Percentiles rank a stretch among this genome's conserved stretches.
phyloP scores from a whole-genome alignment of 176 grass and related monocot genomes.

The Coix lacrymajobi region DNA sequence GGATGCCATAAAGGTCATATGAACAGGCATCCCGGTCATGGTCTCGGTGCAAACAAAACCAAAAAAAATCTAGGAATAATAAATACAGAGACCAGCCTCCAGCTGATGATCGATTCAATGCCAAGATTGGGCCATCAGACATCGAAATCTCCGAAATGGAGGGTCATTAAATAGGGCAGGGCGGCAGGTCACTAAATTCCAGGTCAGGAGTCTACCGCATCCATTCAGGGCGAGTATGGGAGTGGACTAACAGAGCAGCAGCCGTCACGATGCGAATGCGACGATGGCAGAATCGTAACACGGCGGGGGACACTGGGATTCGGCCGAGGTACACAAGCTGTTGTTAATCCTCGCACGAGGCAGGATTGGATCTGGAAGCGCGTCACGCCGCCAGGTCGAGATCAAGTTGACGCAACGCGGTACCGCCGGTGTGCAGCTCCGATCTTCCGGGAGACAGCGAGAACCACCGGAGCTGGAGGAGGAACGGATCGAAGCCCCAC shows the following conservation, averaged over 20 bases:
- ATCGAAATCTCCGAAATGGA: neutral
- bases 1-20: neutral
- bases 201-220: neutral
- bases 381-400: neutral
- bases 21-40: neutral
- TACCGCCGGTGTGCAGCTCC: neutral
- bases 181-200: neutral
- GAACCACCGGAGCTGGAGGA: neutral
- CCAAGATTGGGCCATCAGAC: neutral
- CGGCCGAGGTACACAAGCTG: neutral
- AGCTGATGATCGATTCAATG: neutral
- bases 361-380: slow-evolving; percentile 15
- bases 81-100: neutral
- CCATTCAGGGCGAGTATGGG: too few species aligned
- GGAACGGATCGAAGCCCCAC: neutral
- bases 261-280: neutral
- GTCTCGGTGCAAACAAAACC: neutral
- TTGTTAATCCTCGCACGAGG: neutral
- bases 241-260: neutral
- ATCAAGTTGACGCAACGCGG: neutral
- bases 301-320: neutral
- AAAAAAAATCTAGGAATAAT: neutral
- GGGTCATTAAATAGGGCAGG: neutral
- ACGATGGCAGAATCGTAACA: neutral
- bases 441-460: neutral